Evolutionary conservation across 2,329 filamentous ascomycete species (phyloP).

Genomic region (Westerdykella sp.): DNA sequence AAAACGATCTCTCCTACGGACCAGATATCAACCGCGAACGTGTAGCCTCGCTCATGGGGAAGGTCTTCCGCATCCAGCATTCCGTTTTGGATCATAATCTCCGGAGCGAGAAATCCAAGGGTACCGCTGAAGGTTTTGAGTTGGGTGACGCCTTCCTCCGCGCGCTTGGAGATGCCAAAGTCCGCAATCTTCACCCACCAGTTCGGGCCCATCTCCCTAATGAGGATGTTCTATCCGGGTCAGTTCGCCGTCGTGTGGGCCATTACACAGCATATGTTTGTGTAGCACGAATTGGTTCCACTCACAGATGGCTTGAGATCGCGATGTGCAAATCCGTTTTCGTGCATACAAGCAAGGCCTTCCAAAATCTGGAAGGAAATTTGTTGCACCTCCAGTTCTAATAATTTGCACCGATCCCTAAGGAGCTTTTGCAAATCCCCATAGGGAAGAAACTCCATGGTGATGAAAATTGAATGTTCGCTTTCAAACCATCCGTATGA

Average conservation of each 20-base stretch:
- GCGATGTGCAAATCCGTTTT: constrained; percentile 31
- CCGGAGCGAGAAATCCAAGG: constrained; percentile 9
- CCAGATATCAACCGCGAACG: constrained; percentile 12
- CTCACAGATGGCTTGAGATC: constrained; percentile 36
- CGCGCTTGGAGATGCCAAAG: constrained; percentile 35
- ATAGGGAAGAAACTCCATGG: constrained; percentile 36
- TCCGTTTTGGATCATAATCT: constrained; percentile 6
- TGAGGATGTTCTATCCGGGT: constrained; percentile 28
- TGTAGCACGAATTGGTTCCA: neutral
- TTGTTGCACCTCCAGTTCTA: constrained; percentile 21
- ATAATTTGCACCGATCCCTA: constrained; percentile 2
- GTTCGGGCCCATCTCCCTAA: constrained; percentile 16
- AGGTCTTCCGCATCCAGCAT: neutral
- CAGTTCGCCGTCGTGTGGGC: neutral
- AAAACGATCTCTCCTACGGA: constrained; percentile 12
- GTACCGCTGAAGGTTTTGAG: constrained; percentile 8
- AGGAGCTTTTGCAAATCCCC: constrained; percentile 34
- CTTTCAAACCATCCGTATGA: constrained; percentile 37
- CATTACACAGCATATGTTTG: too few species aligned
- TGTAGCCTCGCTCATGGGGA: constrained; percentile 1
- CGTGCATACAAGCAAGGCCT: constrained; percentile 34
- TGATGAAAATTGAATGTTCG: constrained; percentile 24
- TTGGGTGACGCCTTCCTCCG: constrained; percentile 6
- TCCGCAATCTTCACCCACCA: constrained; percentile 40
- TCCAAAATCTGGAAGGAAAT: constrained; percentile 31